A percentile compares a stretch with the other conserved stretches of the same genome.
These are phyloP conservation scores for Aspergillus fijiensis DNA, from an alignment of 2,329 filamentous ascomycete genomes.

Conservation along the genomic window DNA sequence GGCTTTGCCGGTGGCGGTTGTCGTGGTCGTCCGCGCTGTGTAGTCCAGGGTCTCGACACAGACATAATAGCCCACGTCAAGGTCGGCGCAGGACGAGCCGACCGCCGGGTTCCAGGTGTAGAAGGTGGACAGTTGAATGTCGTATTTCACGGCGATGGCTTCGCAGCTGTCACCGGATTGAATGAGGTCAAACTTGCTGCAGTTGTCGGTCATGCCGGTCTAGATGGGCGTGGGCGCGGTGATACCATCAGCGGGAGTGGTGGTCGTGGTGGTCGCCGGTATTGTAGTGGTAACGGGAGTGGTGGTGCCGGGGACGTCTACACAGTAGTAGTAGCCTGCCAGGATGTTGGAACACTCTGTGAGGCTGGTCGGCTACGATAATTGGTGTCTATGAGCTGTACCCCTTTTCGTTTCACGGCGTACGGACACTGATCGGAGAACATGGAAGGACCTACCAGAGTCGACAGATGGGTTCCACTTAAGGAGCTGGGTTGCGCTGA, in stretches of 20 bases:
- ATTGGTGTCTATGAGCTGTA: not conserved
- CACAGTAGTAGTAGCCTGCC: constrained; percentile 1
- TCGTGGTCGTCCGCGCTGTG: not conserved
- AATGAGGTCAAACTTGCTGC: constrained; percentile 2
- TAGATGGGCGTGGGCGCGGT: constrained; percentile 2
- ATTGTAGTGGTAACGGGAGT: not conserved
- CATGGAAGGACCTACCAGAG: not conserved
- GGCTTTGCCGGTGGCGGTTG: not conserved
- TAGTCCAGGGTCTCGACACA: not conserved
- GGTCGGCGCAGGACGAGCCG: not conserved
- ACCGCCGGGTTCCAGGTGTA: constrained; percentile 4
- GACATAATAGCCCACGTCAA: not conserved
- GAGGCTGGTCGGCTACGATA: not conserved
- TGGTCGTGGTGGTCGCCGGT: not conserved
- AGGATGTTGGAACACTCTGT: not conserved
- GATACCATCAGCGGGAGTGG: constrained; percentile 2
- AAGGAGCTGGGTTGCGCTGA: not conserved
- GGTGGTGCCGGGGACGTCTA: not conserved
- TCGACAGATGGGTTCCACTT: not conserved
- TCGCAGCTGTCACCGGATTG: constrained; percentile 3
- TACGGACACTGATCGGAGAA: not conserved
- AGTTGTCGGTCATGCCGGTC: not conserved
- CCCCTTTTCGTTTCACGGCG: not conserved
- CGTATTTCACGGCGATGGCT: not conserved
- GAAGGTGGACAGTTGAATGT: not conserved